Base-by-base conservation (phyloP, 2,329 filamentous ascomycete genomes). In the Endothia cerciana region DNA sequence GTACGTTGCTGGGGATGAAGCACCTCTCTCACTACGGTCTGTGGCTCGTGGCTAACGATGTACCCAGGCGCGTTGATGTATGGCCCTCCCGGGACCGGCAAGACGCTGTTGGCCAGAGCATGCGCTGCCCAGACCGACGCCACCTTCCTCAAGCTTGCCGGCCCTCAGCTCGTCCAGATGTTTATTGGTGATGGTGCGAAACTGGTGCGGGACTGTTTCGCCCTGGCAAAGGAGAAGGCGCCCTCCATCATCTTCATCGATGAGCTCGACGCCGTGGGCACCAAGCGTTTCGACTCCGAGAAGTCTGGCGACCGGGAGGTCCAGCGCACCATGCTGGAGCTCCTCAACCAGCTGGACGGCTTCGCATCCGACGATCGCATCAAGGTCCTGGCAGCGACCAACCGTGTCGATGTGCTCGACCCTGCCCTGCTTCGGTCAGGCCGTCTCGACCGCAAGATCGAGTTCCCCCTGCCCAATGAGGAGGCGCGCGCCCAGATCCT, bases 191-290 rank as follows among this genome's bases (percentile, higher is more conserved):
- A 99, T 72, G 95, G 95, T 74, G 95, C 96, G 53, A 99, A 99
- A 81, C 87, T 99, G 38, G 95, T 99, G 51, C 91, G 95, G 66
- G 95, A 99, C 81, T 97, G 93, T 80, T 99, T 99, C 77, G 95
- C 95, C 1, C 84, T 99, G 17, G 95, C 95, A 63, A 99, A 99
- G 79, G 95, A 99, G 80, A 99, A 99, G 84, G 95, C 95, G 0
- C 96, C 95, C 0, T 93, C 95, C 66, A 99, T 99, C 79, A 99
- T 99, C 79, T 99, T 99, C 84, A 98, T 99, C 74, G 95, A 99
- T 81, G 95, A 99, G 80, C 83, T 99, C 70, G 95, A 99, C 77
- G 95, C 95, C 65, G 91, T 99, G n/a, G 95, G 95, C 71, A 98
- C 94, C 63, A 98, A 98, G 82, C 94, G 95, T 75, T 99, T 99